phyloP scores from a whole-genome alignment of 805 yeast species.

The Pichia gijzeniarum region DNA sequence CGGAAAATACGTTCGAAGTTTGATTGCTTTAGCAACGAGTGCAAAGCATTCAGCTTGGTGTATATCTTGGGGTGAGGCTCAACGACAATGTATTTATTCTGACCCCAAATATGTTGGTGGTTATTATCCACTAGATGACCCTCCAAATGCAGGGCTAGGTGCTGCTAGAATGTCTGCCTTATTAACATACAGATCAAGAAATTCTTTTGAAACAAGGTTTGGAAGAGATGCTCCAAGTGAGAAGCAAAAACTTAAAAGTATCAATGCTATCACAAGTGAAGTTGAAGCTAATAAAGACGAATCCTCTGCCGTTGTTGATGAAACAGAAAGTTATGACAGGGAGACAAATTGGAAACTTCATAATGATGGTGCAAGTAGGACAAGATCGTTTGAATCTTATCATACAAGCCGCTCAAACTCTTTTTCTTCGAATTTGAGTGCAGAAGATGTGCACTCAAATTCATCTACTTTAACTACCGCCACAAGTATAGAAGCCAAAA shows the following conservation, averaged over 20 bases:
- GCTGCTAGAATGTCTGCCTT: constrained; percentile 98
- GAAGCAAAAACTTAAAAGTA: constrained; percentile 21
- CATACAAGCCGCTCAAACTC: constrained; percentile 28
- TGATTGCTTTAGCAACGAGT: constrained; percentile 86
- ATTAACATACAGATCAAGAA: constrained; percentile 85
- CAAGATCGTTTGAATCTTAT: constrained; percentile 25
- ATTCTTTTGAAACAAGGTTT: constrained; percentile 84
- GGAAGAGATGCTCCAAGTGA: constrained; percentile 68
- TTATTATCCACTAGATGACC: constrained; percentile 68
- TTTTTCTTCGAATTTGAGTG: constrained; percentile 20
- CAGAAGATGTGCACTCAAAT: constrained; percentile 3
- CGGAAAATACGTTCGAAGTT: constrained; percentile 58
- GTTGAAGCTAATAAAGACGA: constrained; percentile 15
- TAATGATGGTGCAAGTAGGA: constrained; percentile 61
- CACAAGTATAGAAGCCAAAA: constrained; percentile 12
- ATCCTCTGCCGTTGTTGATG: constrained; percentile 16
- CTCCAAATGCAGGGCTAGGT: constrained; percentile 79
- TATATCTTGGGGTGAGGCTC: constrained; percentile 98
- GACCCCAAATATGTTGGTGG: constrained; percentile 94
- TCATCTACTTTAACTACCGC: constrained; percentile 6
- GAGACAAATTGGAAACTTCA: constrained; percentile 82
- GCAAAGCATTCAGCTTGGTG: constrained; percentile 98
- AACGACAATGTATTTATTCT: constrained; percentile 89
- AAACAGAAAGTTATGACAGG: constrained; percentile 26
- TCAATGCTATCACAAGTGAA: constrained; percentile 4